These are phyloP conservation scores for Fusarium succisae DNA, from an alignment of 2,329 filamentous ascomycete species.

Conservation along the genomic window DNA sequence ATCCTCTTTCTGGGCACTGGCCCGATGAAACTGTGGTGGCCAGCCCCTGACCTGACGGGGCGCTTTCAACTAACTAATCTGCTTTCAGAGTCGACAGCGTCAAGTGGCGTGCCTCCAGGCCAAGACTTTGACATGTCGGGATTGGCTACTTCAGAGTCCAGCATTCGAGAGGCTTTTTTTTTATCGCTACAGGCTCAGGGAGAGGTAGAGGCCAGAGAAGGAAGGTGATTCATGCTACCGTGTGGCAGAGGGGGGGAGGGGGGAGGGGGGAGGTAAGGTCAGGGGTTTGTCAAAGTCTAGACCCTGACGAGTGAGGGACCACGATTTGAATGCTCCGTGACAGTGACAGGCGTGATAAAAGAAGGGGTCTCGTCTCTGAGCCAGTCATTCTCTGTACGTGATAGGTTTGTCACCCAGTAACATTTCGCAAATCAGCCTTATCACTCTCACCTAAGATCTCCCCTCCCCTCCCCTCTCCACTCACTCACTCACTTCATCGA, in stretches of 20 bases:
- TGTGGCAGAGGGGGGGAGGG: slow-evolving; percentile 2
- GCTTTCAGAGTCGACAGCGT: background rate
- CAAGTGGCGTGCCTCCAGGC: slow-evolving; percentile 3
- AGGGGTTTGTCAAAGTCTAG: slow-evolving; percentile 1
- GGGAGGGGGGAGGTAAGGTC: background rate
- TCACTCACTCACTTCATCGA: background rate
- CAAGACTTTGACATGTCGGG: slow-evolving; percentile 5
- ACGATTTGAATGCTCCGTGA: background rate
- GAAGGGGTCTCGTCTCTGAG: background rate
- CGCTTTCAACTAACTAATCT: slow-evolving; percentile 2
- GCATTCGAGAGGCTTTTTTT: background rate
- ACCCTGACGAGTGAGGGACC: background rate
- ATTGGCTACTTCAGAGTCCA: background rate
- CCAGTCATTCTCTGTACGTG: background rate
- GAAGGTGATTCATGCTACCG: slow-evolving; percentile 19
- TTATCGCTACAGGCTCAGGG: background rate
- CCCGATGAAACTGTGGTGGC: background rate
- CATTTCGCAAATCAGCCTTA: background rate
- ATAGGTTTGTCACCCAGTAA: background rate
- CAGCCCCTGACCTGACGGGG: slow-evolving; percentile 2
- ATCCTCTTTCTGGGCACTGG: background rate
- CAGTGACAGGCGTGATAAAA: background rate
- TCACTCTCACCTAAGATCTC: background rate
- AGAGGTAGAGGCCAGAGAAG: background rate
- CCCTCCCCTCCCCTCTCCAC: background rate